These are phyloP conservation scores for Mrakia frigida DNA, from an alignment of 768 basidiomycete species.

Conservation along the genomic window DNA sequence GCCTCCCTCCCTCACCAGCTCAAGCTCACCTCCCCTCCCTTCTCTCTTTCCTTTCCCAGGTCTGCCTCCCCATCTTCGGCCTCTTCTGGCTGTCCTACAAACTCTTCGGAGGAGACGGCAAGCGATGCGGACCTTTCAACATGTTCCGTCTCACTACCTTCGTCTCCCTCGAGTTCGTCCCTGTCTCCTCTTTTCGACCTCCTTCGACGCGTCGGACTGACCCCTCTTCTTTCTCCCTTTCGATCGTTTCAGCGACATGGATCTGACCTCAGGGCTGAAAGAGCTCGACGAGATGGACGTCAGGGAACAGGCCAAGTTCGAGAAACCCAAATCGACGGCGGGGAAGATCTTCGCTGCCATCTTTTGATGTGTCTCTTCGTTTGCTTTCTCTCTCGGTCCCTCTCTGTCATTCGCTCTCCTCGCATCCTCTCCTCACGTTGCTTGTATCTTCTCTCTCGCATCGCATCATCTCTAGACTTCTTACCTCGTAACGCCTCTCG, in stretches of 20 bases:
- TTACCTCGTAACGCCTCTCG: no score
- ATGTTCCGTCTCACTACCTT: constrained; percentile 33
- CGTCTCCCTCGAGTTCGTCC: constrained; percentile 29
- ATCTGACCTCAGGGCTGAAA: constrained; percentile 35
- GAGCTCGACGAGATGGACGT: constrained; percentile 35
- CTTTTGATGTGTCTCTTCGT: neutral
- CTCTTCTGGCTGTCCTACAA: constrained; percentile 36
- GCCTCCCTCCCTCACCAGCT: neutral
- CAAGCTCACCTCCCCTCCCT: neutral
- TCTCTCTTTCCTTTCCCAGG: neutral
- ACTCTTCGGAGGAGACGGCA: constrained; percentile 16
- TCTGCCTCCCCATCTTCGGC: constrained; percentile 33
- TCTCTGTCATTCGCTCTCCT: neutral
- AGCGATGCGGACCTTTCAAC: neutral
- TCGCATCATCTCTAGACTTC: neutral
- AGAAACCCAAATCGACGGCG: neutral
- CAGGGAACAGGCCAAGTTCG: constrained; percentile 18
- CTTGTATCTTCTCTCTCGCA: neutral
- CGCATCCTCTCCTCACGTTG: no score
- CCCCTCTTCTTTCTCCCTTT: neutral
- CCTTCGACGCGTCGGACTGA: neutral
- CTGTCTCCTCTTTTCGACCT: neutral
- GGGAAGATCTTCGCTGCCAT: neutral
- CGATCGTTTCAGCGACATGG: constrained; percentile 32
- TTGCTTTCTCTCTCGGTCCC: neutral